Evolutionary conservation across 768 basidiomycete species (phyloP).

Genomic region (Pisolithus albus): DNA sequence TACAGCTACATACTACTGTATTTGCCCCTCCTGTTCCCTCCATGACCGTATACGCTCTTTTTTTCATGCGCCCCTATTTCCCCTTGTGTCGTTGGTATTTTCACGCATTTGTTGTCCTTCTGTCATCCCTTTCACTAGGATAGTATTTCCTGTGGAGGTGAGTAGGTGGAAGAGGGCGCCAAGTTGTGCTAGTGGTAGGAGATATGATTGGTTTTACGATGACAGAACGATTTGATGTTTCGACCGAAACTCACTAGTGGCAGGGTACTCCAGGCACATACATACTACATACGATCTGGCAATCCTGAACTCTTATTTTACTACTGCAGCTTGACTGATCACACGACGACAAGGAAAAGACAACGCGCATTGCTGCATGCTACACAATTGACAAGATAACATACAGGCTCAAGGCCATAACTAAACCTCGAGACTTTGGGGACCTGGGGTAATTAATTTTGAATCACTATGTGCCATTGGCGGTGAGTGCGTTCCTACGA

Average conservation of each 20-base stretch:
- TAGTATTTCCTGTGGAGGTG: slow-evolving; percentile 40
- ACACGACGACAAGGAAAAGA: background rate
- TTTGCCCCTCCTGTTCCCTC: slow-evolving; percentile 15
- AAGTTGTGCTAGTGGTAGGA: slow-evolving; percentile 15
- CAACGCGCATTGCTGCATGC: background rate
- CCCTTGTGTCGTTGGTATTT: slow-evolving; percentile 19
- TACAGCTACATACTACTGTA: slow-evolving; percentile 3
- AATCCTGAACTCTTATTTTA: too few relatives aligned
- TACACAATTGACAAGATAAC: background rate
- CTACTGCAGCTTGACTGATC: background rate
- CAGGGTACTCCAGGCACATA: too few relatives aligned
- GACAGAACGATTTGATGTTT: background rate
- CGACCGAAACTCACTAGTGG: background rate
- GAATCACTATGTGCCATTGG: background rate
- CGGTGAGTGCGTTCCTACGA: too few relatives aligned
- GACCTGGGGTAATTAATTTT: slow-evolving; percentile 6
- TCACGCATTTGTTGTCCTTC: slow-evolving; percentile 56
- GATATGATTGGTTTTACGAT: slow-evolving; percentile 4
- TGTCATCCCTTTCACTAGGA: slow-evolving; percentile 49
- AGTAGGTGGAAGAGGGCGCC: slow-evolving; percentile 69
- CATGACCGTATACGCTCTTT: slow-evolving; percentile 17
- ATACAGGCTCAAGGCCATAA: slow-evolving; percentile 2
- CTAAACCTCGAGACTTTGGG: background rate
- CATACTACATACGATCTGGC: too few relatives aligned
- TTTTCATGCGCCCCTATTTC: slow-evolving; percentile 16